Base-by-base conservation (phyloP, 345 rosid species). In the Eucalyptus decipiens region DNA sequence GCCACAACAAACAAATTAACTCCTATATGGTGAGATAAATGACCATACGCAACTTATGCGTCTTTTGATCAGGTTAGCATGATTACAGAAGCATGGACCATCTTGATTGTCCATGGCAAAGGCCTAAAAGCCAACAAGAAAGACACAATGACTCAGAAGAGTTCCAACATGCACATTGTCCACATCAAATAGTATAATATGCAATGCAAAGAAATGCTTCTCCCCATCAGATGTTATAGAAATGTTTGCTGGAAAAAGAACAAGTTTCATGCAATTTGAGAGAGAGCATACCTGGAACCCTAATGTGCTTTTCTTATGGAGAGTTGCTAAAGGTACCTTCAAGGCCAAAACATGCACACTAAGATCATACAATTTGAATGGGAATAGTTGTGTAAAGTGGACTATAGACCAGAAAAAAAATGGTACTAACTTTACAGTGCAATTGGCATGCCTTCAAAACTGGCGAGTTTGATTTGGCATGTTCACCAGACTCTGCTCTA, bases 371-470 rank as follows among this genome's bases (percentile, higher is more conserved):
- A 42, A 87, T 58, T 37, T 37, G 28, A 76, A 76, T 23, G 47
- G 40, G 30, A 40, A 21, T 40, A 23, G 13, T 11, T 37, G 42
- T 40, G 42, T 23, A 5, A 23, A 76, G 83, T 76, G 85, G 85
- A 40, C 85, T 76, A 40, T 11, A 76, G 43, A 76, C 30, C 47
- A 14, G 32, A 34, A 69, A 18, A 18, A 42, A 48, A 54, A 45
- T 1, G 69, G 90, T 89, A 93, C 92, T 56, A 34, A 94, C 97
- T 87, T 96, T 95, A 92, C 86, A 91, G 88, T 93, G 93, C 87
- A 93, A 87, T 32, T 94, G 94, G 76, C 87, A 91, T 87, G 94
- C 94, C 92, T 90, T 93, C 60, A 90, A 92, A 87, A 72, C 51
- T 69, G 81, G 80, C 51, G 80, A 88, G 56, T 86, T 91, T 89